These are phyloP conservation scores for Populus hybrid DNA, from an alignment of 441 rosid genomes.

Conservation along the genomic window DNA sequence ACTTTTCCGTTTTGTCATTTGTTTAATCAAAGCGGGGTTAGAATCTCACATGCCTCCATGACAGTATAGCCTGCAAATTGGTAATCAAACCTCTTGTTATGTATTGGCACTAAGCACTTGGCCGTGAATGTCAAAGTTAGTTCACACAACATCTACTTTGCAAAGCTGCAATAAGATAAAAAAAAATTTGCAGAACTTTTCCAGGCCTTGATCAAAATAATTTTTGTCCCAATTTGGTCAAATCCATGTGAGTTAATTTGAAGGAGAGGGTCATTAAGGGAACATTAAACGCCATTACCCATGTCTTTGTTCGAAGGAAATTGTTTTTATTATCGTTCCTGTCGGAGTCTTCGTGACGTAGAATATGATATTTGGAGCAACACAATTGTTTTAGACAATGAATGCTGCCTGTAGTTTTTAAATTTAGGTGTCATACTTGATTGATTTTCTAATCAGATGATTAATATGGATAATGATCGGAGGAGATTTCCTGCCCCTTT, in stretches of 20 bases:
- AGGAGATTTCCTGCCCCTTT: neutral
- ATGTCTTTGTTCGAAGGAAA: neutral
- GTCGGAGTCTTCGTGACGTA: neutral
- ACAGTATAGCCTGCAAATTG: neutral
- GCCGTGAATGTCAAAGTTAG: neutral
- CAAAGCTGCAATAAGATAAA: neutral
- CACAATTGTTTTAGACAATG: neutral
- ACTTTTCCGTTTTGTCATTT: neutral
- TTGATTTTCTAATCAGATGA: slow-evolving; percentile 10
- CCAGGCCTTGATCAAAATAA: neutral
- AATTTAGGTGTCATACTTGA: neutral
- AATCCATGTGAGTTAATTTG: neutral
- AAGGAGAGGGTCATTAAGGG: neutral
- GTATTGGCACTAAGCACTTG: neutral
- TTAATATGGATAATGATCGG: neutral
- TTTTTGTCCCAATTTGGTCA: neutral
- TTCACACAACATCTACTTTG: neutral
- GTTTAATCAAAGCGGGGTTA: neutral
- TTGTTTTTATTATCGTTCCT: neutral
- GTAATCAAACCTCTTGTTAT: neutral
- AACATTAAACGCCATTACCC: slow-evolving; percentile 11
- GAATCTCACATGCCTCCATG: slow-evolving; percentile 15
- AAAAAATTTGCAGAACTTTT: neutral
- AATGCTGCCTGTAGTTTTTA: neutral
- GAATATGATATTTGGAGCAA: slow-evolving; percentile 6